These are phyloP conservation scores for Phytophthora pseudosyringae DNA, from an alignment of 352 stramenopile genomes.

Conservation along the genomic window DNA sequence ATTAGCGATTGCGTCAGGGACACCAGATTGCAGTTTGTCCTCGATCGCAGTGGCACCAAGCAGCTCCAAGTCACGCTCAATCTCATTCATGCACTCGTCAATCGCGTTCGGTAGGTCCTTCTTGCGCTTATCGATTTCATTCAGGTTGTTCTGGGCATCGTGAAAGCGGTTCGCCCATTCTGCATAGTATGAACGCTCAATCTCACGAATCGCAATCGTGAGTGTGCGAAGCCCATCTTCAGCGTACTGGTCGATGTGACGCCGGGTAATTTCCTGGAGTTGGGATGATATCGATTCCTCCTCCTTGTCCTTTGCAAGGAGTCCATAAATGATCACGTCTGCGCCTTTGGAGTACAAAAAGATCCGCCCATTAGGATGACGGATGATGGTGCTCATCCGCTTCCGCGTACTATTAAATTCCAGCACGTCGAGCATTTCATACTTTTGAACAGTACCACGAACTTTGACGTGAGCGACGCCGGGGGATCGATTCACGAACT, in stretches of 20 bases:
- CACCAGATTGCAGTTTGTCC: conserved; percentile 93
- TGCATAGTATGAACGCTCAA: conserved; percentile 54
- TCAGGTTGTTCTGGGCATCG: conserved; percentile 70
- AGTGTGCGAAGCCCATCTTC: conserved; percentile 90
- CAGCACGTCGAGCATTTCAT: conserved; percentile 89
- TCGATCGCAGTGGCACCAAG: conserved; percentile 94
- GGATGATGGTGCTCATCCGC: conserved; percentile 93
- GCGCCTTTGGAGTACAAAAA: conserved; percentile 81
- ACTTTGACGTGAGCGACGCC: conserved; percentile 59
- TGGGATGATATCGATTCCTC: conserved; percentile 31
- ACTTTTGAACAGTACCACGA: conserved; percentile 48
- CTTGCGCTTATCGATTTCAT: conserved; percentile 84
- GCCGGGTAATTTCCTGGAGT: conserved; percentile 48
- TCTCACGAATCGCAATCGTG: conserved; percentile 79
- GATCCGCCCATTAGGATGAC: conserved; percentile 60
- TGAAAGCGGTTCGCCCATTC: conserved; percentile 71
- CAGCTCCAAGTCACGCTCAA: conserved; percentile 84
- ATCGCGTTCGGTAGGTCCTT: conserved; percentile 76
- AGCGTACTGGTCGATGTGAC: conserved; percentile 84
- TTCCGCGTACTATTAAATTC: conserved; percentile 94
- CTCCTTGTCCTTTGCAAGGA: conserved; percentile 45
- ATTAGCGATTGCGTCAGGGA: conserved; percentile 88
- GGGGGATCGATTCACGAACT: conserved; percentile 74
- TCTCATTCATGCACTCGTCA: conserved; percentile 81
- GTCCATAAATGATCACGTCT: conserved; percentile 71